Evolutionary conservation across 2,329 filamentous ascomycete genomes (phyloP), one percentile per base, ranked within the genome.

Genomic region (Leptographium galeiforme): DNA sequence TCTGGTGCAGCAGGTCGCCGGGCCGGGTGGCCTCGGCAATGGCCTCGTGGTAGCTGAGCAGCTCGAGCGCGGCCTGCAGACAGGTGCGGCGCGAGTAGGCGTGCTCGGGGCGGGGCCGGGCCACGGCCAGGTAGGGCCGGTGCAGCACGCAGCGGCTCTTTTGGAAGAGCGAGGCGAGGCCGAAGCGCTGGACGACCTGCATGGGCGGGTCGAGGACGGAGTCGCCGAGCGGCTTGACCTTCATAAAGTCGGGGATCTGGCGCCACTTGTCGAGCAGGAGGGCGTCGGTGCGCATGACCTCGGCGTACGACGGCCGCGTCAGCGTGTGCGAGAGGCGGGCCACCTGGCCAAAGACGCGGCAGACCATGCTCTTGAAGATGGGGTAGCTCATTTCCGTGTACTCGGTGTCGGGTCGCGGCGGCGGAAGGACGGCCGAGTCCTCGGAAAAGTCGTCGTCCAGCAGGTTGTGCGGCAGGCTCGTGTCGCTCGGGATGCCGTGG

Each of bases 361-460:
- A 69, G 4, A 81, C 63, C 44, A 62, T 63, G 14, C 70, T 69
- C 63, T 81, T 81, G 58, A 68, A 67, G 43, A 78, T 74, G 2
- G 74, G 69, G 54, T 81, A 81, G 18, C 73, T 74, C 64, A 79
- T 71, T 3, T 73, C 68, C 0, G 83, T 85, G 51, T 79, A 75
- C 57, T 85, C 80, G 4, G 71, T 68, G n/a, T 68, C 61, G 1
- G 82, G 78, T 18, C 81, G 71, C 2, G 75, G 66, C 0, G 73
- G 72, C 0, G 83, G 83, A 43, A 87, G 64, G 46, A 72, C 71
- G 33, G 66, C 66, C 46, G 70, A 73, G 55, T 78, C 67, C 62
- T 80, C 75, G 56, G 72, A 71, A 58, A 86, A 83, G 61, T 87
- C 82, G 36, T 80, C 76, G 62, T 87, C 83, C 51, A 77, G 71